A percentile compares a stretch with the other conserved stretches of the same genome.
Conservation (phyloP, 2,329 filamentous ascomycete genomes). For the Pseudonectria foliicola region DNA sequence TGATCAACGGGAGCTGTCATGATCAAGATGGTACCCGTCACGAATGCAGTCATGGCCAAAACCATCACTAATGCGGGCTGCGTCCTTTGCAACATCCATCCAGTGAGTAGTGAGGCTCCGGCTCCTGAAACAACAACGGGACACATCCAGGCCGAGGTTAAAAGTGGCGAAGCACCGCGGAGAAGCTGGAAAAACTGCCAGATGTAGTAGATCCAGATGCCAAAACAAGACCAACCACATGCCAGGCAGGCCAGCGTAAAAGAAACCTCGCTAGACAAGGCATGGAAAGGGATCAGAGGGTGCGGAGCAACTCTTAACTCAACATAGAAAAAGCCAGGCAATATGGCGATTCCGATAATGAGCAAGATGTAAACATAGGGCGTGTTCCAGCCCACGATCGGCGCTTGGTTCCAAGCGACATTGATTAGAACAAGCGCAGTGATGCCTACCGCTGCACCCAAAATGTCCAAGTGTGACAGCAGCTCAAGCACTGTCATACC, state of each 20-base stretch:
- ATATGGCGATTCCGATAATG: constrained; percentile 48
- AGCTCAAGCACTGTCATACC: constrained; percentile 9
- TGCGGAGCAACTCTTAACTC: constrained; percentile 40
- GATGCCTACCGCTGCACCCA: constrained; percentile 39
- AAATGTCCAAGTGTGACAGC: constrained; percentile 30
- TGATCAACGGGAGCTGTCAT: constrained; percentile 45
- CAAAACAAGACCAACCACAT: constrained; percentile 48
- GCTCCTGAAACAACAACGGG: constrained; percentile 38
- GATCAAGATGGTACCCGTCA: constrained; percentile 34
- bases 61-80: constrained; percentile 34
- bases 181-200: constrained; percentile 42
- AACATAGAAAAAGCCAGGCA: constrained; percentile 49
- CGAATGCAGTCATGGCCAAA: constrained; percentile 37
- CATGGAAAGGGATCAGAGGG: constrained; percentile 50
- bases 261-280: constrained; percentile 38
- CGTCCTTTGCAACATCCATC: constrained; percentile 30
- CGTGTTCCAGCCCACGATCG: constrained; percentile 49
- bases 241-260: constrained; percentile 51
- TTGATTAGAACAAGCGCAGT: constrained; percentile 54
- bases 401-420: constrained; percentile 61
- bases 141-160: constrained; percentile 37
- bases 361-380: constrained; percentile 51
- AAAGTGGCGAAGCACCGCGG: constrained; percentile 34
- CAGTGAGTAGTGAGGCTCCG: constrained; percentile 37
- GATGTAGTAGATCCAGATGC: constrained; percentile 46